Base-by-base conservation (phyloP, 345 rosid genomes). In the Lagerstroemia speciosa region DNA sequence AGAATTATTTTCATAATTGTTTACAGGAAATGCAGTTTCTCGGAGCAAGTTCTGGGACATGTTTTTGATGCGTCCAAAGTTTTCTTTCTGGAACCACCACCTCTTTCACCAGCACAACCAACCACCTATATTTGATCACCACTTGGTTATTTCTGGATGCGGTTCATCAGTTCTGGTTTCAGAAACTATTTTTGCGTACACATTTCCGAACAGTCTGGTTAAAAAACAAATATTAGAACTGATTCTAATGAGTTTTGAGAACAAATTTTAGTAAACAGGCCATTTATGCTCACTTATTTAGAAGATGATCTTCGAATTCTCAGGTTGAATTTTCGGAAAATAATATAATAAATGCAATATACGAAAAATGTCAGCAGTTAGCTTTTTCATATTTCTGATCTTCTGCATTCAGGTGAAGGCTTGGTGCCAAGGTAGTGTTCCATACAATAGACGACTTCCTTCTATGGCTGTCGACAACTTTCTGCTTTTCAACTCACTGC, bases 401-500 rank as follows among this genome's bases (percentile, higher is more conserved):
- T 11, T 61, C 22, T 32, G 72, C 69, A 65, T 32, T 30, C 87
- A 92, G 98, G 98, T 92, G 74, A 89, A 84, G 84, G 81, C 78
- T 75, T 85, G 98, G 98, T 33, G 88, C 88, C 2, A 94, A 92
- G 77, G 98, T 92, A 69, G 89, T 89, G 34, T 88, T 75, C 75
- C 96, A 92, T 74, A 88, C 90, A 88, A 89, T 92, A 68, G 95
- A 90, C 76, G 83, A 87, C 79, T 92, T 92, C 72, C 84, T 82
- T 77, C 82, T 88, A 52, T 89, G 87, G 84, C 71, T 66, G 33
- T 31, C 12, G 27, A n/a, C 30, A 48, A 52, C 41, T 68, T 45
- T 67, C 16, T 32, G 43, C 43, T 38, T 14, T 38, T n/a, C 60
- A 15, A 41, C 29, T 29, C 12, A 60, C 69, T 46, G 58, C 61